A percentile compares a stretch with the other conserved stretches of the same genome.
Evolutionary conservation across 2,329 filamentous ascomycete genomes (phyloP).

Genomic region (Pseudocercospora fijiensis): DNA sequence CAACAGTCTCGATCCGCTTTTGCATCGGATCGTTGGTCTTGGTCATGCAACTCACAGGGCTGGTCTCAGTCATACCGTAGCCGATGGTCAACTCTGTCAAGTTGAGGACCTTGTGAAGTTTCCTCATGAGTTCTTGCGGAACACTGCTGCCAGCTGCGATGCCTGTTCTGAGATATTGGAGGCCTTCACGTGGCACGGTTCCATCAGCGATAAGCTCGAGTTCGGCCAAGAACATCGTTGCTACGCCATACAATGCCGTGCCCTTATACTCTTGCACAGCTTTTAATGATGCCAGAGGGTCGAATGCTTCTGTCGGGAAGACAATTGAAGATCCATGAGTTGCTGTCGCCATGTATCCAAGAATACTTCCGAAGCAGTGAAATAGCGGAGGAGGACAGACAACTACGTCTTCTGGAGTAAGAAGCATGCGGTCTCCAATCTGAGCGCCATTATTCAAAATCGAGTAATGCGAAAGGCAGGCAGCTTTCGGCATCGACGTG

Average conservation of each 20-base stretch:
- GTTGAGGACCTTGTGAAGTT: constrained; percentile 70
- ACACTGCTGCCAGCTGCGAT: constrained; percentile 88
- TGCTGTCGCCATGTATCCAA: constrained; percentile 95
- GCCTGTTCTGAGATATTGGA: constrained; percentile 73
- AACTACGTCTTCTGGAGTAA: constrained; percentile 69
- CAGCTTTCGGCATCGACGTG: constrained; percentile 81
- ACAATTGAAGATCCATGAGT: constrained; percentile 80
- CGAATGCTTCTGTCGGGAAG: constrained; percentile 83
- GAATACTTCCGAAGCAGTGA: constrained; percentile 81
- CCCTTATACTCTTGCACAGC: constrained; percentile 62
- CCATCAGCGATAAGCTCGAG: constrained; percentile 65
- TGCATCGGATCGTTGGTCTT: constrained; percentile 70
- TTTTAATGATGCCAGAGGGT: constrained; percentile 69
- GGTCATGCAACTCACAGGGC: constrained; percentile 75
- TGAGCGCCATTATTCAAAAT: constrained; percentile 90
- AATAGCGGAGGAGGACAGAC: constrained; percentile 61
- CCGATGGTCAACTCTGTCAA: constrained; percentile 84
- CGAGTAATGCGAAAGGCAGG: constrained; percentile 78
- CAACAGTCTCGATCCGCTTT: constrained; percentile 73
- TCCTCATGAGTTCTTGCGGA: constrained; percentile 75
- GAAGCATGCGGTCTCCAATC: constrained; percentile 81
- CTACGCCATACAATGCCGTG: constrained; percentile 79
- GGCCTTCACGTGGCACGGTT: constrained; percentile 50
- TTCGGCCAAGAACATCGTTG: constrained; percentile 92
- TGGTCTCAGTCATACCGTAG: constrained; percentile 95